These are phyloP conservation scores for Geranium brycei DNA, from an alignment of 345 rosid species.

Conservation along the genomic window DNA sequence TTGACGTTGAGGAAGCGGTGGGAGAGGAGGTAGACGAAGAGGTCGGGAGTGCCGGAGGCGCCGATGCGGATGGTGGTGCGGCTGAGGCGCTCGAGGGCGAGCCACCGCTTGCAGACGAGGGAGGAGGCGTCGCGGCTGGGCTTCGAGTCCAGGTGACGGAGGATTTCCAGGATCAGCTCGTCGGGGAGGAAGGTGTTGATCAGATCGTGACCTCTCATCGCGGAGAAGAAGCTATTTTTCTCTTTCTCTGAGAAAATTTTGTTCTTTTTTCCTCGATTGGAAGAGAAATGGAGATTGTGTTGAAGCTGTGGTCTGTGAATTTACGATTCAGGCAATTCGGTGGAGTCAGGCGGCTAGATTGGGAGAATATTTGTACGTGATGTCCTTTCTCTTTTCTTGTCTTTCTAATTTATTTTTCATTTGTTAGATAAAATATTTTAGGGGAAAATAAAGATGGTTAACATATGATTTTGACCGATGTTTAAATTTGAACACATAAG, in stretches of 20 bases:
- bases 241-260: neutral
- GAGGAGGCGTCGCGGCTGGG: conserved; percentile 65
- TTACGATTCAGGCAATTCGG: neutral
- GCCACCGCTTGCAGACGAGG: conserved; percentile 89
- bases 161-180: conserved; percentile 64
- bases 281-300: neutral
- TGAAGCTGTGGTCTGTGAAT: too few species aligned
- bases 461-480: too few species aligned
- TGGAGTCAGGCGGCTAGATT: conserved; percentile 1
- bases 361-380: neutral
- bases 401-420: too few species aligned
- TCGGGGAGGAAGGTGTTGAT: conserved; percentile 65
- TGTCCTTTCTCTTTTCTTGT: too few species aligned
- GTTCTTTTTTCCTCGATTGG: too few species aligned
- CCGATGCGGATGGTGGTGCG: conserved; percentile 77
- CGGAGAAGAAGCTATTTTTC: neutral
- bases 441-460: too few species aligned
- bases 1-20: conserved; percentile 56
- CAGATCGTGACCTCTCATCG: conserved; percentile 66
- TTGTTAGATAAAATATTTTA: too few species aligned
- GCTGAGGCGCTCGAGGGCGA: conserved; percentile 57
- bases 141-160: conserved; percentile 56
- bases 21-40: conserved; percentile 47
- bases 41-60: conserved; percentile 61
- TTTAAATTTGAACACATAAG: too few species aligned